Evolutionary conservation across 768 basidiomycete species (phyloP), one percentile per base, ranked within the genome.

Genomic region (Leccinum rimulosum): DNA sequence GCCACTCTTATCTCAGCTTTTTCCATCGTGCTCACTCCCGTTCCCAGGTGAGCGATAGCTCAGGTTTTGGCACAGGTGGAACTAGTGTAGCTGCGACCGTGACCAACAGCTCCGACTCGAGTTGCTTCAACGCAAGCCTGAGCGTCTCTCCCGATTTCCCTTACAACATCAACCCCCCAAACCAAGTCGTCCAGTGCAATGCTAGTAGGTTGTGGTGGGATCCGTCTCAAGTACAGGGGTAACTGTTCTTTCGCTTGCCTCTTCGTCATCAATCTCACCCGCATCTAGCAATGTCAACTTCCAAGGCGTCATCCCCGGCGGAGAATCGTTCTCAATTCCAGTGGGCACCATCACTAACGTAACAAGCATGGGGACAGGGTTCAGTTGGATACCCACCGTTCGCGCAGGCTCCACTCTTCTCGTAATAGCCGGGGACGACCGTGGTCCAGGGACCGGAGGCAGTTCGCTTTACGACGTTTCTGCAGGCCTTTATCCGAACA

Each of bases 241-340:
- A 66, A 57, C 78, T 64, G 49, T 43, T 48, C 36, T 45, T 10
- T 40, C 25, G 15, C 43, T n/a, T 36, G 4, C n/a, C 8, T 31
- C 45, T 10, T 17, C 51, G 38, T 54, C 47, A 50, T 28, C 30
- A 12, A 3, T n/a, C 52, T 28, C 36, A 47, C 25, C 1, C 50
- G 7, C 43, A 33, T 54, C 27, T 59, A 88, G 88, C 15, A 82
- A 68, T 1, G 79, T 84, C n/a, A 79, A 70, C 35, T 89, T 90
- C 69, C 76, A 83, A 27, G 89, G 89, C 3, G 77, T 91, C 47
- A 91, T 93, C 33, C 91, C 91, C 1, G 91, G 91, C 1, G 91
- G 91, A 12, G 76, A 89, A 54, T 89, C 89, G 0, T 90, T 92
- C 68, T 64, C 76, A 6, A 81, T 93, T 49, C 87, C 87, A 1